Base-by-base conservation (phyloP, 805 yeast species). In the Candida khao-thaluensis region DNA sequence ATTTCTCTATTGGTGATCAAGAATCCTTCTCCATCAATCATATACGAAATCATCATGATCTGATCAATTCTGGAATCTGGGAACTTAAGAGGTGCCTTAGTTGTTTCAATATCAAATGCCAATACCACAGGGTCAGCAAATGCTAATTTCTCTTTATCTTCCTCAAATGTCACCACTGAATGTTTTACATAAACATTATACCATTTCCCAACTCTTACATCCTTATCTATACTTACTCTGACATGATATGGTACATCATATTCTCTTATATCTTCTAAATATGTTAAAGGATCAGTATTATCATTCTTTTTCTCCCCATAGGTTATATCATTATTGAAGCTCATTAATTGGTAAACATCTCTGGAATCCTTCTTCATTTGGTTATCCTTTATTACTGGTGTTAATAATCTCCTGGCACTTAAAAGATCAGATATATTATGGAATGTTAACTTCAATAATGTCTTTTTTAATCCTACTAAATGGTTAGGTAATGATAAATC, bases 41-140 rank as follows among this genome's bases (percentile, higher is more conserved):
- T 95, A 59, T 93, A 93, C 2, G 99, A 95, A 36, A 93, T 93
- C 99, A 95, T 95, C 97, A 93, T 93, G 28, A 93, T 77, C 60
- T 87, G 95, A 64, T 93, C 99, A 5, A 85, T 73, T 8, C 83
- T 71, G 5, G 96, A 76, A 53, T 88, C 99, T 0, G 99, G 99
- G 50, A 93, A 93, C 58, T 93, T 95, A 44, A 93, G 72, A 2
- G 98, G 98, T 9, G 95, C 88, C 58, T 93, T 93, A 10, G 97
- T 88, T 1, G 99, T 93, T 69, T 93, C 99, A 40, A 93, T 93
- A 74, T 93, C 99, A 57, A 87, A 93, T 0, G 99, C 99, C 54
- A 93, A 60, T 1, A 95, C 91, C 6, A 93, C 96, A 0, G 98
- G 98, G 59, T 93, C 99, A 3, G 99, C 96, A 63, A 95, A 95